A percentile compares a stretch with the other conserved stretches of the same genome.
Conservation (phyloP, 352 stramenopile genomes). For the Halophytophthora polymorphica region DNA sequence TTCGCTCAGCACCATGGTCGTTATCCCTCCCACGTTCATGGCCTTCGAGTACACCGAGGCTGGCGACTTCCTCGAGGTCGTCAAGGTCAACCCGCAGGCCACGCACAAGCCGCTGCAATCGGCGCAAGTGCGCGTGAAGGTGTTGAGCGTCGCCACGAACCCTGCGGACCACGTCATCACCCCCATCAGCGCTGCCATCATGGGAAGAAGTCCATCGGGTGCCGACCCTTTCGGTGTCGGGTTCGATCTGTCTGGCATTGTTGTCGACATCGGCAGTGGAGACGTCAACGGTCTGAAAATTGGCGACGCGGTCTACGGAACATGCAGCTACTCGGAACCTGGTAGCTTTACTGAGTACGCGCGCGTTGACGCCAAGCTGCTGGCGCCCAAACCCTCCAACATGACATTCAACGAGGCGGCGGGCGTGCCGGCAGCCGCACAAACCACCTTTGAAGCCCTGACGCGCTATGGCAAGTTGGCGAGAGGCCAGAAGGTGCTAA, state of each 20-base stretch:
- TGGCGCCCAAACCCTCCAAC: constrained; percentile 24
- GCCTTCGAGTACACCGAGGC: constrained; percentile 8
- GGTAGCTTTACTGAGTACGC: constrained; percentile 30
- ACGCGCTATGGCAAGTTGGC: constrained; percentile 6
- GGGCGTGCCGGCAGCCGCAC: constrained; percentile 24
- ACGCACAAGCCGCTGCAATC: constrained; percentile 1
- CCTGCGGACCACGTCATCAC: constrained; percentile 15
- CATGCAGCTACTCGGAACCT: not conserved
- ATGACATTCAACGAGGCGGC: constrained; percentile 32
- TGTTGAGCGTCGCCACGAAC: constrained; percentile 7
- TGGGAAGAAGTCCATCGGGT: no score
- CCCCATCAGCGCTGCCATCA: constrained; percentile 1
- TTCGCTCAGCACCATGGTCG: not conserved
- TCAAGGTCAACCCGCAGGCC: constrained; percentile 7
- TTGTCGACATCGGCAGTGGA: constrained; percentile 17
- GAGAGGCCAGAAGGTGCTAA: constrained; percentile 19
- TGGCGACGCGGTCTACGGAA: constrained; percentile 21
- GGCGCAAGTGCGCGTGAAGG: constrained; percentile 8
- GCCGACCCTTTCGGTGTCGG: constrained; percentile 22
- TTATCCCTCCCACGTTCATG: constrained; percentile 1
- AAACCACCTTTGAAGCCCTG: constrained; percentile 36
- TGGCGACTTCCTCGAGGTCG: not conserved
- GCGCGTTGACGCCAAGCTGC: constrained; percentile 1
- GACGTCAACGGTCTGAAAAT: constrained; percentile 13
- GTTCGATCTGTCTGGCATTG: constrained; percentile 23